A percentile compares a stretch with the other conserved stretches of the same genome.
Evolutionary conservation across 2,329 filamentous ascomycete species (phyloP).

Genomic region (Pseudocercospora vitis): DNA sequence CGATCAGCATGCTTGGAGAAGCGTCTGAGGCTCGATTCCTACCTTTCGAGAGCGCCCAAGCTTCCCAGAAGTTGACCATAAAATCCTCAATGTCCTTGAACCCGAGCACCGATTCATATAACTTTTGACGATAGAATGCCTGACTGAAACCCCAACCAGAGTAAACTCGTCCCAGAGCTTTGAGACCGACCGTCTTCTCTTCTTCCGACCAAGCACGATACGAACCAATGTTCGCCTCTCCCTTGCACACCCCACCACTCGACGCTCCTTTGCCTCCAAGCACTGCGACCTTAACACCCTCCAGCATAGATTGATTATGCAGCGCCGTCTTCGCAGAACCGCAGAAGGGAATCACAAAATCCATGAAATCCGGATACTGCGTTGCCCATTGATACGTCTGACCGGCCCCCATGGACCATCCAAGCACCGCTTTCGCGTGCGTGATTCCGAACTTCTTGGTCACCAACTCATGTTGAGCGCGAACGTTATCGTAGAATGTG

Average conservation of each 20-base stretch:
- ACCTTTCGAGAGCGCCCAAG: constrained; percentile 69
- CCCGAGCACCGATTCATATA: constrained; percentile 65
- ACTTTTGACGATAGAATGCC: constrained; percentile 70
- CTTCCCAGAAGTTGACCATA: constrained; percentile 73
- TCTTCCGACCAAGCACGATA: constrained; percentile 40
- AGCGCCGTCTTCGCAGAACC: constrained; percentile 63
- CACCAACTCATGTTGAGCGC: constrained; percentile 65
- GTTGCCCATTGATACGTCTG: constrained; percentile 53
- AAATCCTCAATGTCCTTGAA: constrained; percentile 72
- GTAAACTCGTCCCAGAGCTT: constrained; percentile 67
- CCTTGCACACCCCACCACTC: constrained; percentile 54
- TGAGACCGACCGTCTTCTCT: constrained; percentile 60
- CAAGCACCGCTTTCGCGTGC: constrained; percentile 62
- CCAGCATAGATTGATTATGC: constrained; percentile 68
- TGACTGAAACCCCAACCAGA: constrained; percentile 81
- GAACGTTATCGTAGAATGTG: constrained; percentile 68
- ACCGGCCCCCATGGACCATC: constrained; percentile 70
- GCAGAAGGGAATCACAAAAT: constrained; percentile 65
- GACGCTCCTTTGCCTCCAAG: constrained; percentile 57
- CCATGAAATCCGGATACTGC: constrained; percentile 58
- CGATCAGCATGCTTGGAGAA: background rate
- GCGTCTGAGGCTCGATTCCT: background rate
- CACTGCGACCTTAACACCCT: constrained; percentile 63
- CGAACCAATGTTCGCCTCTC: constrained; percentile 42
- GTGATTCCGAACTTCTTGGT: constrained; percentile 62